Evolutionary conservation across 495 filamentous ascomycete genomes (phyloP), one percentile per base, ranked within the genome.

Genomic region (Hypoxylon cercidicola): DNA sequence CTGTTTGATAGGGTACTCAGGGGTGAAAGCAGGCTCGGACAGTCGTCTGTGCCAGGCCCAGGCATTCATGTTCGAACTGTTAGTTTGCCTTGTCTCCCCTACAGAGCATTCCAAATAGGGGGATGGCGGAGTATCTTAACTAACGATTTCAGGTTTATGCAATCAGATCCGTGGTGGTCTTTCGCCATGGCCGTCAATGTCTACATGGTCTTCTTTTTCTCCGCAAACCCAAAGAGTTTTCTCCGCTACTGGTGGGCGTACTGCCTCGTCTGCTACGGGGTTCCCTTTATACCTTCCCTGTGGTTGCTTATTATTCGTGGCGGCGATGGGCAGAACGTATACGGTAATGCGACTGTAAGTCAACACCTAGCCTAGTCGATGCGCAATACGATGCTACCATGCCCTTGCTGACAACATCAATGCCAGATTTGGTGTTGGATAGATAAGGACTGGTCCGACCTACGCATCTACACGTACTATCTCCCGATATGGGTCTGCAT

Each of bases 181-280:
- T 78, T 93, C 49, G 88, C 88, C 59, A 95, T 96, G 91, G 91
- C 92, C 0, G 80, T 90, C 58, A 96, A 96, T 66, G 92, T 95
- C 55, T 93, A 90, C 72, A 81, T 96, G 54, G 90, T 90, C 30
- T 92, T 96, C 72, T 94, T 95, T 75, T 83, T 84, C 54, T 84
- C 85, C 41, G 91, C 87, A 62, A 85, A 87, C 41, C 85, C 89
- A 0, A 77, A 82, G 13, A 83, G 85, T 21, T 83, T 94, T 50
- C 87, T 87, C 8, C 77, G 76, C 6, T 78, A 93, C 28, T 87
- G 93, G 70, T 87, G 85, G 79, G 81, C 85, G 43, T 96, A 96
- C 64, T 76, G 86, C 8, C 19, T 89, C 0, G 75, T 85, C 48
- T 93, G 90, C 75, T 97, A 95, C 56, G 92, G 91, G 0, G 47